Percentiles rank a stretch among this genome's conserved stretches.
Evolutionary conservation across 2,329 filamentous ascomycete species (phyloP).

Genomic region (Hymenoscyphus fraxineus): DNA sequence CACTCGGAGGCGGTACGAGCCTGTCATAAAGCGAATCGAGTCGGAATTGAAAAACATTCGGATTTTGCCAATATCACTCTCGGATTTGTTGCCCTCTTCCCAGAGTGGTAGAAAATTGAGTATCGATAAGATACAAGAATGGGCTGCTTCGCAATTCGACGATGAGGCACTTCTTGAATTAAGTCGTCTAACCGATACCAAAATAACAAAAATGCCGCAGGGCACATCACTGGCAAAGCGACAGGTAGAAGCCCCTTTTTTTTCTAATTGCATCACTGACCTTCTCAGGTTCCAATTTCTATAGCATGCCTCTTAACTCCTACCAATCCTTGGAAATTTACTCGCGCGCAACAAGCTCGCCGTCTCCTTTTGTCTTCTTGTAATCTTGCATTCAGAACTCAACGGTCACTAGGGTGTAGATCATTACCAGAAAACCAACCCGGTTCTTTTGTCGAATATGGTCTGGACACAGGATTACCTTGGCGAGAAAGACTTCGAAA

Average conservation of each 20-base stretch:
- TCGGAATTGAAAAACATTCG: conserved; percentile 22
- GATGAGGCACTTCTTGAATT: conserved; percentile 22
- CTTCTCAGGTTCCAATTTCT: conserved; percentile 5
- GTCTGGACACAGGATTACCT: conserved; percentile 19
- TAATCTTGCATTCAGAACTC: conserved; percentile 16
- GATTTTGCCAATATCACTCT: conserved; percentile 19
- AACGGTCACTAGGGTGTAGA: conserved; percentile 21
- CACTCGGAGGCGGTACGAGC: conserved; percentile 22
- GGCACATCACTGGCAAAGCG: not conserved
- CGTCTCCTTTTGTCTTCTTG: conserved; percentile 27
- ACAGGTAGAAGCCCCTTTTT: not conserved
- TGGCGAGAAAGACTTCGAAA: conserved; percentile 31
- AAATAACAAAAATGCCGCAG: conserved; percentile 16
- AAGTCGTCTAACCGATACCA: conserved; percentile 28
- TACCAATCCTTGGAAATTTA: conserved; percentile 12
- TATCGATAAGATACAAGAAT: conserved; percentile 8
- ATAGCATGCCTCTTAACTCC: conserved; percentile 15
- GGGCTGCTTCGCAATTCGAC: conserved; percentile 12
- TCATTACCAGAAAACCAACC: conserved; percentile 3
- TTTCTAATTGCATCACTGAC: conserved; percentile 8
- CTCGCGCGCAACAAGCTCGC: conserved; percentile 22
- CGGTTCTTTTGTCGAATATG: conserved; percentile 23
- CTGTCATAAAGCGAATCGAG: conserved; percentile 26
- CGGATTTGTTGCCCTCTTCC: conserved; percentile 16
- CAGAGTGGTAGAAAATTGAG: not conserved